Evolutionary conservation across 2,329 filamentous ascomycete genomes (phyloP).

Genomic region (Ceratocystiopsis minuta): DNA sequence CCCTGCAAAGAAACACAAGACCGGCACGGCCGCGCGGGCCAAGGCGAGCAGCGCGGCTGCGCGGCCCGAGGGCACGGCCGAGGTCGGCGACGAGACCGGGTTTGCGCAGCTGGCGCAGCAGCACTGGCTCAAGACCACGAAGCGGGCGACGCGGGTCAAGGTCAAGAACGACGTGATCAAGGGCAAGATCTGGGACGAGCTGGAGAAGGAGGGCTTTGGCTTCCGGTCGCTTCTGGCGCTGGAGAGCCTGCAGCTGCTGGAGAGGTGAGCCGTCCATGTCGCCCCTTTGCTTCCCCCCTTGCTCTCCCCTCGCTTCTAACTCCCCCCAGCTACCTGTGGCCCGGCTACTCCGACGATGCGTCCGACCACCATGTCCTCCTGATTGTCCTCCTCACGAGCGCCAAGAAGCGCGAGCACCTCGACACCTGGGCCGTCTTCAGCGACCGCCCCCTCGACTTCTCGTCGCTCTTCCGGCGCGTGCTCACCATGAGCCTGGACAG

Average conservation of each 20-base stretch:
- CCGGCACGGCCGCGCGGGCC: conserved; percentile 25
- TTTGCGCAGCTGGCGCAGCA: conserved; percentile 66
- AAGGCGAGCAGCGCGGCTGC: conserved; percentile 21
- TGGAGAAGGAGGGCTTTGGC: conserved; percentile 67
- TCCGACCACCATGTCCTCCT: conserved; percentile 86
- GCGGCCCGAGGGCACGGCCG: conserved; percentile 45
- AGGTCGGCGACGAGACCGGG: conserved; percentile 50
- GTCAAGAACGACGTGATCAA: conserved; percentile 77
- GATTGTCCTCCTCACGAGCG: conserved; percentile 68
- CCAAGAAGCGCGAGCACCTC: conserved; percentile 73
- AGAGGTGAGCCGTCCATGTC: conserved; percentile 50
- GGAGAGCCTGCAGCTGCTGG: conserved; percentile 79
- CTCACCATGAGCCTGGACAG: conserved; percentile 69
- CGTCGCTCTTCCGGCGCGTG: conserved; percentile 71
- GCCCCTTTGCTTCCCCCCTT: too few relatives aligned
- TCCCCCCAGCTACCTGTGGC: conserved; percentile 69
- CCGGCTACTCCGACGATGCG: conserved; percentile 70
- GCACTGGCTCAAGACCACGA: conserved; percentile 59
- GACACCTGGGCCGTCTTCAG: conserved; percentile 77
- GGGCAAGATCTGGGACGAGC: conserved; percentile 69
- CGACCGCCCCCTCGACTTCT: conserved; percentile 64
- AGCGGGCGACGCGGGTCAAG: conserved; percentile 44
- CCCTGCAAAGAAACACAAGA: conserved; percentile 40
- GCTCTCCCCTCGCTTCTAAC: neutral
- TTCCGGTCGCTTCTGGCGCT: conserved; percentile 63